Base-by-base conservation (phyloP, 768 basidiomycete species). In the Auriscalpium microsporum region DNA sequence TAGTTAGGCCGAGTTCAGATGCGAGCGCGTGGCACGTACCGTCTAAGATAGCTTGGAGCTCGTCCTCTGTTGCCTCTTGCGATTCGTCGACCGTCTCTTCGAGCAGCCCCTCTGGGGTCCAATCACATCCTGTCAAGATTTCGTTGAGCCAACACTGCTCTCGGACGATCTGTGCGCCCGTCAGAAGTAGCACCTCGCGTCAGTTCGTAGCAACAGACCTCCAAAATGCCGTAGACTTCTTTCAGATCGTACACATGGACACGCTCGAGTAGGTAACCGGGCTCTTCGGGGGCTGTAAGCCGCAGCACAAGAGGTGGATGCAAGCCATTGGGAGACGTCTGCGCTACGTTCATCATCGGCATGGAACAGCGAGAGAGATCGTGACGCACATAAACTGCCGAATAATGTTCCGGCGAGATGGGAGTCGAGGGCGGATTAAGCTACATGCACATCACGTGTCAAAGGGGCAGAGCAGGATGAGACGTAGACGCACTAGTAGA, bases 131-230 rank as follows among this genome's bases (percentile, higher is more conserved):
- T 4, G 71, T 63, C 19, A 92, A 67, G n/a, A 77, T 75, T 62
- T 86, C 86, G 63, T 91, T 92, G 16, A 91, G 64, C 90, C 90
- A 92, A 62, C 84, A 87, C 68, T 91, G 90, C 57, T 91, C 89
- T 56, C 79, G 76, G 5, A 91, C 86, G 62, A 92, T 78, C 84
- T 87, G 44, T 4, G 54, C 51, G 17, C 17, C 37, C 44, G 54
- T 23, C 11, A 35, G 34, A 1, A 11, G 11, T 33, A 11, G 6
- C 11, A 19, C 13, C 17, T 45, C 19, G 36, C 21, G 10, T 14
- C 57, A 28, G 44, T 50, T n/a, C 11, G 19, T n/a, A 42, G 5
- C 44, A 34, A 57, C 68, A 47, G 62, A 85, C 88, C 73, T 91
- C 88, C 17, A 91, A 66, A 47, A 91, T 78, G 2, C 78, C 82